These are phyloP conservation scores for Escallonia rubra DNA, from an alignment of 129 eudicot genomes.

Conservation along the genomic window DNA sequence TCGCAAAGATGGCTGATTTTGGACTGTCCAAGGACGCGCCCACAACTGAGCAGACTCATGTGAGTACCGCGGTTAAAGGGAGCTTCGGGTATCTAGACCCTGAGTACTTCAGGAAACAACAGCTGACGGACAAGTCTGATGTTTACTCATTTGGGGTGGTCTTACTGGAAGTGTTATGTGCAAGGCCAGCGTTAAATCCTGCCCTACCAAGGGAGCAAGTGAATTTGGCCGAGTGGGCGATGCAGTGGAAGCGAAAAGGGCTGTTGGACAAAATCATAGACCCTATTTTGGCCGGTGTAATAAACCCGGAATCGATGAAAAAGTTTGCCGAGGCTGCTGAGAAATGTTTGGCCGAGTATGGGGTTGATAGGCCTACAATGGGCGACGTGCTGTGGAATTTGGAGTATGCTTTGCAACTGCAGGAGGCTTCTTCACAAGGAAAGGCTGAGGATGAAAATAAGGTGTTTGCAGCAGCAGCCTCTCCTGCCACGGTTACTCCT, in stretches of 20 bases:
- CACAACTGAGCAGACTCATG: constrained; percentile 48
- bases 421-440: constrained; percentile 51
- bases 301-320: constrained; percentile 73
- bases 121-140: constrained; percentile 81
- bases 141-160: constrained; percentile 93
- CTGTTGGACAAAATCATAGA: constrained; percentile 71
- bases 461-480: constrained; percentile 24
- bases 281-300: constrained; percentile 41
- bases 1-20: constrained; percentile 91
- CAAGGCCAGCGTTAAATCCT: constrained; percentile 75
- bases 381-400: constrained; percentile 96
- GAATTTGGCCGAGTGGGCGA: constrained; percentile 91
- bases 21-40: constrained; percentile 87
- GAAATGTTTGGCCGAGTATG: constrained; percentile 82
- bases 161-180: constrained; percentile 72
- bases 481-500: constrained; percentile 18
- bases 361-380: constrained; percentile 89
- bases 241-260: constrained; percentile 89
- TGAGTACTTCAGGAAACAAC: constrained; percentile 87
- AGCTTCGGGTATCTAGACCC: constrained; percentile 94
- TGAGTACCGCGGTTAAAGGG: constrained; percentile 94
- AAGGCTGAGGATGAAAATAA: constrained; percentile 48
- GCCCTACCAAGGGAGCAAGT: constrained; percentile 83
- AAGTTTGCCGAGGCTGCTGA: constrained; percentile 87
- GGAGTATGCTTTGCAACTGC: constrained; percentile 83